Conservation (phyloP, 495 filamentous ascomycete genomes). For the Lepraria neglecta region DNA sequence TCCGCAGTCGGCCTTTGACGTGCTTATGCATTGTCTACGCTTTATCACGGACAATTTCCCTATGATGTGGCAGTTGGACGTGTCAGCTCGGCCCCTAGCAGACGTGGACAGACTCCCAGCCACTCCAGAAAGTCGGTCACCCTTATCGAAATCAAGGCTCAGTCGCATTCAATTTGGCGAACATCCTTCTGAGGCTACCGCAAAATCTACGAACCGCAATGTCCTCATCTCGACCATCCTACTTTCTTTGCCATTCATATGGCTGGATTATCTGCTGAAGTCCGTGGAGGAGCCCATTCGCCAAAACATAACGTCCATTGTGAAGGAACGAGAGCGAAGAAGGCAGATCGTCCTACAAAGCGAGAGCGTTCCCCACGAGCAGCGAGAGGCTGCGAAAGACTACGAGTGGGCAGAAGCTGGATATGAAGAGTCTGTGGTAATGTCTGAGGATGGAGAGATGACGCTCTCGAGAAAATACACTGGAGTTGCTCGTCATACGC, state of each 20-base stretch:
- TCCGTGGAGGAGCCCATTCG: conserved; percentile 41
- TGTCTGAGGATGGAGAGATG: conserved; percentile 8
- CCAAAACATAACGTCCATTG: conserved; percentile 44
- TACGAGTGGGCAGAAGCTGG: conserved; percentile 20
- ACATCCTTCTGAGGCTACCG: conserved; percentile 40
- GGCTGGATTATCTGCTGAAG: conserved; percentile 53
- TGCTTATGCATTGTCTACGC: conserved; percentile 23
- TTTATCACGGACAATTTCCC: conserved; percentile 27
- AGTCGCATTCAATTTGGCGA: conserved; percentile 64
- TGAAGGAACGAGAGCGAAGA: conserved; percentile 52
- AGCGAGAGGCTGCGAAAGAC: conserved; percentile 11
- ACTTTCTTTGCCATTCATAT: conserved; percentile 55
- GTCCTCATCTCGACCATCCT: conserved; percentile 53
- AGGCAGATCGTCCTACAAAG: conserved; percentile 17
- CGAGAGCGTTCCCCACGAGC: conserved; percentile 4
- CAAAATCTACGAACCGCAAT: conserved; percentile 30
- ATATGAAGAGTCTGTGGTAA: conserved; percentile 18
- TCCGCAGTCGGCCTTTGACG: conserved; percentile 32
- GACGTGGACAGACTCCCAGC: conserved; percentile 29
- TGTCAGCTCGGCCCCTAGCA: conserved; percentile 28
- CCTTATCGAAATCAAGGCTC: conserved; percentile 44
- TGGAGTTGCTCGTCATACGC: conserved; percentile 12
- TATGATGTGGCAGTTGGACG: conserved; percentile 35
- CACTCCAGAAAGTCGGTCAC: conserved; percentile 28
- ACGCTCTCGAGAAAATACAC: conserved; percentile 10